phyloP scores from a whole-genome alignment of 176 grass and related monocot genomes.

The Chloris gayana region DNA sequence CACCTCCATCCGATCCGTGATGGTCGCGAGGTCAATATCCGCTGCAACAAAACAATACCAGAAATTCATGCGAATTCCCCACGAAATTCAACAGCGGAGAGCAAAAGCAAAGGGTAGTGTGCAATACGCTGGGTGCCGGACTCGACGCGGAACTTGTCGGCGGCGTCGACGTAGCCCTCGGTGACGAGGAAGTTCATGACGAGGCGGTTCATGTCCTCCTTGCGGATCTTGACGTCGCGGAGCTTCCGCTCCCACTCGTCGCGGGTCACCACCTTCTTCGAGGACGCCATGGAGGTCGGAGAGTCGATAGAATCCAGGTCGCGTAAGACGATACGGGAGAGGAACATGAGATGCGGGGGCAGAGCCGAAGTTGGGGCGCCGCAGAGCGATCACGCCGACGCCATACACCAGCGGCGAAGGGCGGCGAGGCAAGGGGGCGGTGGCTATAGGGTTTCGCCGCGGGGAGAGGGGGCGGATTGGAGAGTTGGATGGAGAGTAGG shows the following conservation, averaged over 20 bases:
- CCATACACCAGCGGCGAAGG: slow-evolving; percentile 32
- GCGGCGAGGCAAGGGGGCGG: not conserved
- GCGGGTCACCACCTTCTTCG: slow-evolving; percentile 85
- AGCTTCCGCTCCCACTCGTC: slow-evolving; percentile 98
- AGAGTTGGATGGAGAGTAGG: not conserved
- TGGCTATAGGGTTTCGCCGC: slow-evolving; percentile 49
- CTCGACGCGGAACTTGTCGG: slow-evolving; percentile 92
- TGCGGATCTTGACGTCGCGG: slow-evolving; percentile 89
- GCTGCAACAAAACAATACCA: slow-evolving; percentile 51
- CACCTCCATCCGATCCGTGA: slow-evolving; percentile 92
- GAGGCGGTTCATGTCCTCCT: slow-evolving; percentile 91
- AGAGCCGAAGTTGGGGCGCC: not conserved
- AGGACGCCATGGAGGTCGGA: slow-evolving; percentile 56
- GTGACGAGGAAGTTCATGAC: slow-evolving; percentile 97
- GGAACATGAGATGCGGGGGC: slow-evolving; percentile 64
- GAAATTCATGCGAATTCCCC: not conserved
- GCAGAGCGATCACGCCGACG: slow-evolving; percentile 32
- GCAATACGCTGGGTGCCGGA: slow-evolving; percentile 86
- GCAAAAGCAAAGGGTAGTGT: not conserved
- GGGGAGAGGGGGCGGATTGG: not conserved
- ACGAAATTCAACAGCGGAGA: too few relatives aligned
- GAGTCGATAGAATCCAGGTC: slow-evolving; percentile 55
- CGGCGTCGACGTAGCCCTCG: slow-evolving; percentile 89
- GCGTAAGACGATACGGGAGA: slow-evolving; percentile 62
- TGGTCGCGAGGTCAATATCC: slow-evolving; percentile 88